Percentiles rank a stretch among this genome's conserved stretches.
Evolutionary conservation across 495 filamentous ascomycete genomes (phyloP).

Genomic region (Hyaloscypha variabilis): DNA sequence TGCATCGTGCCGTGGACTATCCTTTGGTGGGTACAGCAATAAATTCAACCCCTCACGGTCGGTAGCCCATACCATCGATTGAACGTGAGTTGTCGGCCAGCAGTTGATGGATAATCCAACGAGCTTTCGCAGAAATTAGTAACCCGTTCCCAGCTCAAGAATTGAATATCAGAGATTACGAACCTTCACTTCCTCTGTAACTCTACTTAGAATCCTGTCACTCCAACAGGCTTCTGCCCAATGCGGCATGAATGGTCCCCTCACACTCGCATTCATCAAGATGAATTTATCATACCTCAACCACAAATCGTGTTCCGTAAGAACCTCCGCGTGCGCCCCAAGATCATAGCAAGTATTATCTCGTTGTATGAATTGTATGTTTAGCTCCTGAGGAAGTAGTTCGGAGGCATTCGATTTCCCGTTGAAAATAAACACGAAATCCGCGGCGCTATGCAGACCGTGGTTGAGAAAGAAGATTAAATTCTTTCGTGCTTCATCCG

Average conservation of each 20-base stretch:
- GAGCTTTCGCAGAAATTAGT: conserved; percentile 21
- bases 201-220: conserved; percentile 31
- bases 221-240: conserved; percentile 35
- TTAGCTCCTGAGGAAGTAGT: conserved; percentile 25
- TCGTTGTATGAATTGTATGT: conserved; percentile 33
- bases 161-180: neutral
- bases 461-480: conserved; percentile 36
- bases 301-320: conserved; percentile 29
- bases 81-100: conserved; percentile 34
- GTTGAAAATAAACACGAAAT: conserved; percentile 43
- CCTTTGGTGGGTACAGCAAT: conserved; percentile 29
- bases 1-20: neutral
- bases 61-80: conserved; percentile 42
- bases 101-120: conserved; percentile 39
- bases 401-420: conserved; percentile 31
- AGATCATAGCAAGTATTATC: conserved; percentile 36
- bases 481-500: conserved; percentile 31
- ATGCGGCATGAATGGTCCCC: conserved; percentile 41
- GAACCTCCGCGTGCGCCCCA: conserved; percentile 32
- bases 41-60: conserved; percentile 36
- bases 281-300: conserved; percentile 37
- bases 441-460: conserved; percentile 36
- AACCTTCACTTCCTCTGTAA: conserved; percentile 37
- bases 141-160: neutral
- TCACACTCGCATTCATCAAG: conserved; percentile 35